phyloP scores from a whole-genome alignment of 108 stramenopile species.

The Stephanodiscus minutulus region DNA sequence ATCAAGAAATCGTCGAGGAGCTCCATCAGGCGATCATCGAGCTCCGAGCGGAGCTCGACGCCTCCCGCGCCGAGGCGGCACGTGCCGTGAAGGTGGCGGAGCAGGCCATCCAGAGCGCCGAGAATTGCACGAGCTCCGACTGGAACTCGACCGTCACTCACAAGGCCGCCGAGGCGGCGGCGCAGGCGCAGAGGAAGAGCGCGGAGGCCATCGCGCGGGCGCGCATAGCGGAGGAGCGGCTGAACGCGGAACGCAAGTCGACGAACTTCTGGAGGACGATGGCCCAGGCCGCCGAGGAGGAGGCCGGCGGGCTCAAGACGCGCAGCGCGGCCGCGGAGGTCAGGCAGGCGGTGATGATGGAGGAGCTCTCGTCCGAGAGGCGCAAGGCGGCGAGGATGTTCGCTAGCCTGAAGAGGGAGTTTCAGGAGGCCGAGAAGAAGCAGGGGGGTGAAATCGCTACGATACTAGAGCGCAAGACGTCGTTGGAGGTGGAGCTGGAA shows the following conservation, averaged over 20 bases:
- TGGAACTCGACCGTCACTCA: constrained; percentile 90
- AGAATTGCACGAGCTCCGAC: constrained; percentile 74
- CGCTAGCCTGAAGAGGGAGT: constrained; percentile 45
- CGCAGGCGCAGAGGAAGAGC: constrained; percentile 79
- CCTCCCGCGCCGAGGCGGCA: constrained; percentile 82
- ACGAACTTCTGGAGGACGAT: constrained; percentile 72
- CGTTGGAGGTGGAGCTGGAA: constrained; percentile 62
- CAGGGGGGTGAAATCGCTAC: constrained; percentile 43
- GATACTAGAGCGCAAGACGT: constrained; percentile 46
- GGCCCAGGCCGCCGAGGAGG: constrained; percentile 75
- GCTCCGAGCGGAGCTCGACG: constrained; percentile 78
- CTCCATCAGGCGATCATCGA: constrained; percentile 79
- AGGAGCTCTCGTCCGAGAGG: constrained; percentile 65
- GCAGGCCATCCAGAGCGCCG: constrained; percentile 92
- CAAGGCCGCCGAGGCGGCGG: constrained; percentile 91
- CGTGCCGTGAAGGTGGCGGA: constrained; percentile 91
- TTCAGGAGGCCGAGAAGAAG: constrained; percentile 34
- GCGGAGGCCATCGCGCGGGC: constrained; percentile 87
- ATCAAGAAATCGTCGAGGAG: constrained; percentile 91
- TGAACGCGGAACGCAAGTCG: constrained; percentile 63
- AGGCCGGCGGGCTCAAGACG: constrained; percentile 78
- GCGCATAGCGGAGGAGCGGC: constrained; percentile 77
- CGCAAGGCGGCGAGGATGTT: constrained; percentile 45
- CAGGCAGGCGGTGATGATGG: constrained; percentile 66
- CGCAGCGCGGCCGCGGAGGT: constrained; percentile 84